Evolutionary conservation across 495 filamentous ascomycete species (phyloP).

Genomic region (Opeltia flavorubescens): DNA sequence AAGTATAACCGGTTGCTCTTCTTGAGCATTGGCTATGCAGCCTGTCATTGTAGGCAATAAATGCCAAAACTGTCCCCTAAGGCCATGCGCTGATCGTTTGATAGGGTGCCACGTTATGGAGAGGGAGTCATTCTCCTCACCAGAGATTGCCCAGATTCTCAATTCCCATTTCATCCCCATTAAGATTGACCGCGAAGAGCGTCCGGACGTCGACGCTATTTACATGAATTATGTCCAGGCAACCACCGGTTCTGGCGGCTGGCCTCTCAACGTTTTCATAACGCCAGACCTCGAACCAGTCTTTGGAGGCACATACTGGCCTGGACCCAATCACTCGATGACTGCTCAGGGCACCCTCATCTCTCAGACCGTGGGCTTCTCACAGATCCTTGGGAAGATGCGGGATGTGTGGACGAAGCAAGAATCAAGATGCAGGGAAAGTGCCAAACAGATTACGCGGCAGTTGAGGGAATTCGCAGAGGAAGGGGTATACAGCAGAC

Average conservation of each 20-base stretch:
- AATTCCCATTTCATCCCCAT: slow-evolving; percentile 86
- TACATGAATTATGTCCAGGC: slow-evolving; percentile 99
- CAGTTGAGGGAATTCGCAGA: slow-evolving; percentile 76
- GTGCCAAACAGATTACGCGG: slow-evolving; percentile 65
- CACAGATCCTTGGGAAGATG: slow-evolving; percentile 73
- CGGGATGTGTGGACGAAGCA: slow-evolving; percentile 73
- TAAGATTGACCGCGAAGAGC: slow-evolving; percentile 87
- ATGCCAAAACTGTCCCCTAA: too few species aligned
- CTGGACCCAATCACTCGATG: slow-evolving; percentile 51
- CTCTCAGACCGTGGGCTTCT: slow-evolving; percentile 52
- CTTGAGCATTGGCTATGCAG: slow-evolving; percentile 88
- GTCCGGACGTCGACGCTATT: slow-evolving; percentile 88
- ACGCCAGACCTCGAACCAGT: slow-evolving; percentile 87
- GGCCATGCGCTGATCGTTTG: slow-evolving; percentile 7
- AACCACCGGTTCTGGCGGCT: slow-evolving; percentile 81
- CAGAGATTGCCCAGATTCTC: slow-evolving; percentile 63
- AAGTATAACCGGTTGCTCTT: slow-evolving; percentile 77
- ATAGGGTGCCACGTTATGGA: slow-evolving; percentile 88
- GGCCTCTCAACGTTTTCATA: slow-evolving; percentile 93
- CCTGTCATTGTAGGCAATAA: slow-evolving; percentile 70
- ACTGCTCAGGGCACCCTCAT: slow-evolving; percentile 17
- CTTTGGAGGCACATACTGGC: slow-evolving; percentile 96
- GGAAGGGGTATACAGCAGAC: slow-evolving; percentile 51
- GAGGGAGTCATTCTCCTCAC: slow-evolving; percentile 80
- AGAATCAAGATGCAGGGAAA: slow-evolving; percentile 61